Evolutionary conservation across 345 rosid genomes (phyloP).

Genomic region (Eucalyptus fibrosa): DNA sequence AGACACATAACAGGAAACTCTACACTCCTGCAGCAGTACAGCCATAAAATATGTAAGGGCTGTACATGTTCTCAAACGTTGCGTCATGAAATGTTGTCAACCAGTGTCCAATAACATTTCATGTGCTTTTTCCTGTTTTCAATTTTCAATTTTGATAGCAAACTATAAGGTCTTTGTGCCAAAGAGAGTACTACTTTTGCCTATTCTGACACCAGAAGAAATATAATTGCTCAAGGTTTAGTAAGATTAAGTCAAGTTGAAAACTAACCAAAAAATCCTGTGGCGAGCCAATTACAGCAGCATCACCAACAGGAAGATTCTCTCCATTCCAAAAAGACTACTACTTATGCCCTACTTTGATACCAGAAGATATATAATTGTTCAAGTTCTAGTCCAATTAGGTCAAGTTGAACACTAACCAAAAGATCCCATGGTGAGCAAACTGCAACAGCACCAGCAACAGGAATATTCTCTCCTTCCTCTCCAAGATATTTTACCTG

Average conservation of each 20-base stretch:
- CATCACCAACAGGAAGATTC: neutral
- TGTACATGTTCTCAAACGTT: neutral
- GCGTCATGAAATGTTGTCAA: neutral
- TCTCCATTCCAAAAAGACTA: neutral
- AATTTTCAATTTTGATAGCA: neutral
- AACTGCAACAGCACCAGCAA: constrained; percentile 77
- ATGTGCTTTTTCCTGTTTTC: neutral
- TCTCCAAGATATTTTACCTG: constrained; percentile 98
- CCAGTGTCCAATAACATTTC: neutral
- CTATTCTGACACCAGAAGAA: neutral
- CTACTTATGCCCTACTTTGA: neutral
- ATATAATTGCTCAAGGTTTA: neutral
- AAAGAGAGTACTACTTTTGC: neutral
- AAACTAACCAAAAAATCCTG: neutral
- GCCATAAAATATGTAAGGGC: neutral
- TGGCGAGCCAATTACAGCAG: neutral
- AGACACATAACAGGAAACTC: neutral
- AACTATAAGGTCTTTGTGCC: neutral
- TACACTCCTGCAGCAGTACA: neutral
- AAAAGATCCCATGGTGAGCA: constrained; percentile 93
- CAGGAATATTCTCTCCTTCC: constrained; percentile 54
- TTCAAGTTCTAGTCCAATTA: neutral
- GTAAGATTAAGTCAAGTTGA: neutral
- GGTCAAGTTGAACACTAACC: constrained; percentile 30
- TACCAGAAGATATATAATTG: neutral